Evolutionary conservation across 805 yeast genomes (phyloP).

Genomic region (Saturnispora silvae): DNA sequence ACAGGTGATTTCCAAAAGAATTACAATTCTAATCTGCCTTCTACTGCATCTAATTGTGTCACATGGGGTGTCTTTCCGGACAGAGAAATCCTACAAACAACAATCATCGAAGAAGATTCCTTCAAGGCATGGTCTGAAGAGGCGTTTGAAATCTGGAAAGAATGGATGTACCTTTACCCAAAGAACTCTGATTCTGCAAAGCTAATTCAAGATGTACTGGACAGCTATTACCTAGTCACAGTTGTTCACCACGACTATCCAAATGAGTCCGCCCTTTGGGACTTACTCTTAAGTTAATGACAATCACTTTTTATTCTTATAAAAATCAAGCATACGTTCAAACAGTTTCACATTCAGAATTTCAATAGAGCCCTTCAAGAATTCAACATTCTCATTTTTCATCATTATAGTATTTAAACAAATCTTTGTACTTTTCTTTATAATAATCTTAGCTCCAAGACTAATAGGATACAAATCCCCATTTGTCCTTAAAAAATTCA

Average conservation of each 20-base stretch:
- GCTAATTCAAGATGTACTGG: slow-evolving; percentile 50
- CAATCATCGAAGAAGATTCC: slow-evolving; percentile 85
- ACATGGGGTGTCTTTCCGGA: slow-evolving; percentile 98
- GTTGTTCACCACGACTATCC: slow-evolving; percentile 78
- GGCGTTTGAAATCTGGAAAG: slow-evolving; percentile 81
- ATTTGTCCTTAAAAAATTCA: slow-evolving; percentile 33
- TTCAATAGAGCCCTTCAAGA: slow-evolving; percentile 23
- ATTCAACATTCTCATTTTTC: slow-evolving; percentile 15
- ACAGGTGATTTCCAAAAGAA: slow-evolving; percentile 52
- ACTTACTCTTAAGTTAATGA: slow-evolving; percentile 33
- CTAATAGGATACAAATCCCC: slow-evolving; percentile 27
- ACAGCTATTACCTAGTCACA: slow-evolving; percentile 67
- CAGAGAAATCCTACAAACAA: slow-evolving; percentile 82
- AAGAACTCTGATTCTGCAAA: slow-evolving; percentile 43
- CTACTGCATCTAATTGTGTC: slow-evolving; percentile 61
- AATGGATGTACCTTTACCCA: slow-evolving; percentile 81
- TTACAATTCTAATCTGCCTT: slow-evolving; percentile 51
- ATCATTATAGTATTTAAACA: slow-evolving; percentile 36
- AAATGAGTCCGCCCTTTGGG: slow-evolving; percentile 71
- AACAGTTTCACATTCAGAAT: slow-evolving; percentile 19
- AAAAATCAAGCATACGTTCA: slow-evolving; percentile 29
- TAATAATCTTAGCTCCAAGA: slow-evolving; percentile 48
- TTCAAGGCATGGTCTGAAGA: slow-evolving; percentile 96
- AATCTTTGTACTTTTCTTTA: slow-evolving; percentile 37
- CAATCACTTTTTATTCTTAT: slow-evolving; percentile 27